Evolutionary conservation across 495 filamentous ascomycete genomes (phyloP), one percentile per base, ranked within the genome.

Genomic region (Penicillium psychrofluorescens): DNA sequence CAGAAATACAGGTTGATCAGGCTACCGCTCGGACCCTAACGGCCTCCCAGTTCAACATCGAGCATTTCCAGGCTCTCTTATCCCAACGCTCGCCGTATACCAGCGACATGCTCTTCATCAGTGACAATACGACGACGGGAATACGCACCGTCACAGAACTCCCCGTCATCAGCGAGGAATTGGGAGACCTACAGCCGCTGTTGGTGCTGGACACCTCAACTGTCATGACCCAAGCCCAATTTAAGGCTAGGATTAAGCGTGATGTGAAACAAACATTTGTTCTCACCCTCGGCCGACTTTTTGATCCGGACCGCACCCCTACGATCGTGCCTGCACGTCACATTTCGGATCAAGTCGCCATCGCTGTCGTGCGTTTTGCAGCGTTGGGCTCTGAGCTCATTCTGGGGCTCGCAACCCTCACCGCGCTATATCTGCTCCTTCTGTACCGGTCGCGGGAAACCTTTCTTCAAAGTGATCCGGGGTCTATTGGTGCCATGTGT

Each of bases 401-500:
- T 12, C 34, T 70, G 6, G 51, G 31, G 9, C 13, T 61, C 8
- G 56, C 59, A 8, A 44, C 43, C 1, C 12, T 66, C 9, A 56
- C 62, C 11, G 45, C 54, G 1, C 7, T 68, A 6, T 51, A 53
- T 38, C 50, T 70, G 11, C 36, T 67, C 13, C 61, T 53, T 13
- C 43, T 60, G 31, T 67, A 67, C 42, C 56, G 54, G 11, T 53
- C 43, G 1, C 62, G 66, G 0, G 45, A 54, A 7, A 62, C 65
- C 22, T 65, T 70, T 32, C 54, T 70, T 0, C 55, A 66, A 37
- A 62, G 62, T 35, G 66, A 70, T 22, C 66, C 66, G 2, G 59
- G 66, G 8, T 67, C 66, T 1, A 66, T 70, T 32, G 59, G 62
- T 8, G 66, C 66, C 30, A 68, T 70, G 66, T 70, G 64, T 33